These are phyloP conservation scores for Pseudoneurospora amorphoporcata DNA, from an alignment of 495 filamentous ascomycete species.

Conservation along the genomic window DNA sequence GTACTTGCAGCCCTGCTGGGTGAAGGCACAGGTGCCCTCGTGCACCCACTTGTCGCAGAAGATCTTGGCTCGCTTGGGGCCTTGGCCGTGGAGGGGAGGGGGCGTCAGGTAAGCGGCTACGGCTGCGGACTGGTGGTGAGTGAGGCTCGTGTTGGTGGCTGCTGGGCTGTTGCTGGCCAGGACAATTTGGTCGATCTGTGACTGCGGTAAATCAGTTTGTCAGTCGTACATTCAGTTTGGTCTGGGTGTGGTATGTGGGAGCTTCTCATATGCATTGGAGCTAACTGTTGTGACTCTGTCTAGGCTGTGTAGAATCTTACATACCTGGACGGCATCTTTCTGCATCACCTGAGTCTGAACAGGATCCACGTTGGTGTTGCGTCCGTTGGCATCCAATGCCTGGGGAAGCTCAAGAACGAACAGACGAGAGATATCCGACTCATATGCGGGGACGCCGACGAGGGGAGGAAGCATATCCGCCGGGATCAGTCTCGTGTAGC, in stretches of 20 bases:
- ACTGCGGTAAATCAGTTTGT: neutral
- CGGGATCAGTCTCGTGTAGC: conserved; percentile 51
- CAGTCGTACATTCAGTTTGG: neutral
- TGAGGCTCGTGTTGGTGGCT: neutral
- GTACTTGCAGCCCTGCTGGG: conserved; percentile 74
- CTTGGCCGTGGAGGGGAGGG: neutral
- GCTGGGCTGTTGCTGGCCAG: neutral
- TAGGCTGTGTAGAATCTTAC: neutral
- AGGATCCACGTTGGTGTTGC: conserved; percentile 21
- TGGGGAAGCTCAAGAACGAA: conserved; percentile 31
- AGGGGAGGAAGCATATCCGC: conserved; percentile 51
- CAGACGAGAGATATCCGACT: conserved; percentile 24
- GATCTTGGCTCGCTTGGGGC: conserved; percentile 45
- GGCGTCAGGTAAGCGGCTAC: neutral
- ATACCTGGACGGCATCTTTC: neutral
- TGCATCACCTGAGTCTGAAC: conserved; percentile 5
- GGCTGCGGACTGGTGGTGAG: conserved; percentile 1
- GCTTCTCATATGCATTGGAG: neutral
- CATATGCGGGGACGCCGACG: conserved; percentile 21
- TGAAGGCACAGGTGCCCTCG: conserved; percentile 73
- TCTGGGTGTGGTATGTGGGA: neutral
- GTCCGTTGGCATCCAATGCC: conserved; percentile 23
- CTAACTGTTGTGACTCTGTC: neutral
- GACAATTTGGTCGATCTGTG: conserved; percentile 15
- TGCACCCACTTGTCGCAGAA: conserved; percentile 86